Conservation (phyloP, 805 yeast species). For the Myxozyma kluyveri region DNA sequence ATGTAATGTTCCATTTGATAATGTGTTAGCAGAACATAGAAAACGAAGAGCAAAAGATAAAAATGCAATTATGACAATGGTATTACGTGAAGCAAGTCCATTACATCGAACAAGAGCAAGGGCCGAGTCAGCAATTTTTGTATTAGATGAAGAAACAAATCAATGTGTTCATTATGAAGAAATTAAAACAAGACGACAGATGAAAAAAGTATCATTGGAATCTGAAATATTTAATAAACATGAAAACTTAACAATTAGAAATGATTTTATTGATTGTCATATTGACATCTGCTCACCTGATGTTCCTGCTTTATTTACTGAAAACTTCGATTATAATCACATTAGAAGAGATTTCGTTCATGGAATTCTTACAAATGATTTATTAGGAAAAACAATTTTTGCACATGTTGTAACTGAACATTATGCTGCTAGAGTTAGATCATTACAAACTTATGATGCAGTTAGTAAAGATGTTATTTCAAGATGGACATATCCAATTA, state of each 20-base stretch:
- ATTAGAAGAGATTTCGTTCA: slow-evolving; percentile 83
- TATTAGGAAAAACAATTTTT: slow-evolving; percentile 85
- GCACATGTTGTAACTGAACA: slow-evolving; percentile 76
- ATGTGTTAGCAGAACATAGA: slow-evolving; percentile 70
- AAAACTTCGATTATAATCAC: slow-evolving; percentile 90
- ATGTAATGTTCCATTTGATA: slow-evolving; percentile 79
- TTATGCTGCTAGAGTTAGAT: slow-evolving; percentile 93
- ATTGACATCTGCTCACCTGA: slow-evolving; percentile 93
- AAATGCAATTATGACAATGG: slow-evolving; percentile 94
- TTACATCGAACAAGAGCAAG: slow-evolving; percentile 71
- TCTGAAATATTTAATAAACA: slow-evolving; percentile 78
- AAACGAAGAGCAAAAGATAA: slow-evolving; percentile 68
- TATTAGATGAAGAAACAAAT: slow-evolving; percentile 68
- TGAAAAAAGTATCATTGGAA: slow-evolving; percentile 61
- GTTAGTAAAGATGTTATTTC: slow-evolving; percentile 85
- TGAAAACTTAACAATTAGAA: slow-evolving; percentile 74
- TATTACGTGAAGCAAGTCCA: slow-evolving; percentile 78
- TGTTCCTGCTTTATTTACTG: slow-evolving; percentile 93
- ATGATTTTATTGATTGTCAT: slow-evolving; percentile 93
- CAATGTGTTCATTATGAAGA: slow-evolving; percentile 83
- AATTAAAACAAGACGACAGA: slow-evolving; percentile 48
- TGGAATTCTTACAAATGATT: slow-evolving; percentile 87
- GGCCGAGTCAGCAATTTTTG: slow-evolving; percentile 78
- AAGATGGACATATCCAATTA: slow-evolving; percentile 90
- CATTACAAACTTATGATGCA: slow-evolving; percentile 90